phyloP scores from a whole-genome alignment of 352 stramenopile species.

The Lagenidium giganteum region DNA sequence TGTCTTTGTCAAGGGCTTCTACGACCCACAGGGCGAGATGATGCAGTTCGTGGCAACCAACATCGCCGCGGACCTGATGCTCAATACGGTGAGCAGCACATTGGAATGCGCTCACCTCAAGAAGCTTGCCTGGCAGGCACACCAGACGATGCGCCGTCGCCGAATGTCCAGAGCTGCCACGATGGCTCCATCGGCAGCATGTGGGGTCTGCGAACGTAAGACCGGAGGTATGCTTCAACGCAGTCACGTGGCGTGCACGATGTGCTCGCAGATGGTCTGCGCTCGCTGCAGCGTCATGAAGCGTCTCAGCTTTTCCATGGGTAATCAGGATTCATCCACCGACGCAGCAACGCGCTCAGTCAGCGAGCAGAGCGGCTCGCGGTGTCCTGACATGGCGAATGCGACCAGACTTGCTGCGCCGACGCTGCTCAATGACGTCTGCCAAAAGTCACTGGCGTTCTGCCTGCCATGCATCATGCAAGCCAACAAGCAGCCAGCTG shows the following conservation, averaged over 20 bases:
- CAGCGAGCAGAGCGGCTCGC: too few relatives aligned
- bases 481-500: slow-evolving; percentile 13
- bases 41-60: slow-evolving; percentile 39
- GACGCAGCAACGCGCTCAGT: too few relatives aligned
- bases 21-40: slow-evolving; percentile 48
- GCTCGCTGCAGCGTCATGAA: slow-evolving; percentile 17
- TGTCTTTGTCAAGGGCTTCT: slow-evolving; percentile 49
- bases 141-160: slow-evolving; percentile 28
- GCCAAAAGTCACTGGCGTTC: slow-evolving; percentile 19
- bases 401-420: neutral
- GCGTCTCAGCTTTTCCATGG: slow-evolving; percentile 20
- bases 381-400: slow-evolving; percentile 5
- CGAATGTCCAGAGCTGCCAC: slow-evolving; percentile 9
- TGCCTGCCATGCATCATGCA: slow-evolving; percentile 18
- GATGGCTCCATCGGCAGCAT: neutral
- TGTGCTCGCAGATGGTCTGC: slow-evolving; percentile 21
- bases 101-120: slow-evolving; percentile 52
- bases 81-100: slow-evolving; percentile 27
- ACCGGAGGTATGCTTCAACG: slow-evolving; percentile 11
- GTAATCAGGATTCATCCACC: too few relatives aligned
- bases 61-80: slow-evolving; percentile 32
- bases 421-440: slow-evolving; percentile 9
- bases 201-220: slow-evolving; percentile 13
- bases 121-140: slow-evolving; percentile 46
- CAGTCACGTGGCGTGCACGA: slow-evolving; percentile 13